Evolutionary conservation across 805 yeast species (phyloP).

Genomic region (Blastobotrys terrestris): DNA sequence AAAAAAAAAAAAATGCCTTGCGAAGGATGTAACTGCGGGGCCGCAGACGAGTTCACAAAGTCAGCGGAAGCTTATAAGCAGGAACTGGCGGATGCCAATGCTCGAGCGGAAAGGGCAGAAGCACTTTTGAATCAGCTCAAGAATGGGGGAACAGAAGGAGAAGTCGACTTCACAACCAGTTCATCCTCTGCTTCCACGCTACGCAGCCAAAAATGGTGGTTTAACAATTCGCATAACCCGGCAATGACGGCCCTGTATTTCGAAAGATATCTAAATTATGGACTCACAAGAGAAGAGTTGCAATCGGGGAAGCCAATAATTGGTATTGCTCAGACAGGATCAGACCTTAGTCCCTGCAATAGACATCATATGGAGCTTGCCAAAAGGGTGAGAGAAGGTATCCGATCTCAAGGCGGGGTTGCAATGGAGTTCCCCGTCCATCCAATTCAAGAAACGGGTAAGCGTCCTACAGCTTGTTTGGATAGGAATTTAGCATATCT

Average conservation of each 20-base stretch:
- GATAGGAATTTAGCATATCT: slow-evolving; percentile 23
- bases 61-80: slow-evolving; percentile 3
- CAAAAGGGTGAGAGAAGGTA: slow-evolving; percentile 23
- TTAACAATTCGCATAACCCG: slow-evolving; percentile 21
- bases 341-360: slow-evolving; percentile 37
- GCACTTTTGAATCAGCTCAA: slow-evolving; percentile 7
- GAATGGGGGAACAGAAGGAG: neutral
- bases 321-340: slow-evolving; percentile 88
- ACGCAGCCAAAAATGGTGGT: slow-evolving; percentile 26
- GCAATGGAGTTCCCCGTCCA: slow-evolving; percentile 25
- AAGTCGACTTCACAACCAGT: slow-evolving; percentile 5
- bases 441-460: slow-evolving; percentile 25
- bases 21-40: slow-evolving; percentile 24
- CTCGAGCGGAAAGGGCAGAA: slow-evolving; percentile 12
- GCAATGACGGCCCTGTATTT: slow-evolving; percentile 24
- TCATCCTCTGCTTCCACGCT: slow-evolving; percentile 4
- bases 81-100: slow-evolving; percentile 15
- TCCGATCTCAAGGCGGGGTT: slow-evolving; percentile 22
- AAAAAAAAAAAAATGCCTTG: slow-evolving; percentile 20
- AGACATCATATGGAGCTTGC: slow-evolving; percentile 22
- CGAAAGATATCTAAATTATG: slow-evolving; percentile 25
- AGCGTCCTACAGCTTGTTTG: slow-evolving; percentile 23
- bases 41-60: slow-evolving; percentile 6
- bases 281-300: slow-evolving; percentile 30
- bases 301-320: slow-evolving; percentile 70